Evolutionary conservation across 805 yeast species (phyloP), one percentile per base, ranked within the genome.

Genomic region (Saccharomycopsis capsularis): DNA sequence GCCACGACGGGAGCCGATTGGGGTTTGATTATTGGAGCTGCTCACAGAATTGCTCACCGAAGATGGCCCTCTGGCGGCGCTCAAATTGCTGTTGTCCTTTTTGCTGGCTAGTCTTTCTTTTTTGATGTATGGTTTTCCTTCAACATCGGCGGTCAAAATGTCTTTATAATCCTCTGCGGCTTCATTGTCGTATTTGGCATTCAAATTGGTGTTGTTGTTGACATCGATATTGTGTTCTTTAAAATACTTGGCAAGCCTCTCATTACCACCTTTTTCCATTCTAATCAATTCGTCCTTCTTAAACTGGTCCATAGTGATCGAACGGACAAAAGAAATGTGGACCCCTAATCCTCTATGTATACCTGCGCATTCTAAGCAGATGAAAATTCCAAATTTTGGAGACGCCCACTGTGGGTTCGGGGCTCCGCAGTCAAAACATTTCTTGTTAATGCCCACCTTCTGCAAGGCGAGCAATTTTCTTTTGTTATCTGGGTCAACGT

Each of bases 371-470:
- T 93, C 99, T 37, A 93, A 75, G 67, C 99, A 93, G 62, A 93
- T 91, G 67, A 90, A 93, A 53, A 93, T 85, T 52, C 99, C 99
- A 68, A 91, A 89, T 66, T 93, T 93, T 34, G 98, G 98, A 13
- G 96, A 88, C 1, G 98, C 97, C 99, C 99, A 93, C 66, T 93
- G 99, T 7, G 99, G 99, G 63, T 90, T 91, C 51, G 95, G 96
- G 1, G 97, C 95, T 35, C 71, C 74, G 67, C 99, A 93, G 65
- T 93, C 99, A 65, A 88, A 84, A 67, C 99, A 93, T 64, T 79
- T 82, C 69, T 84, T 88, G 71, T 89, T 88, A 13, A 72, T 82
- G 24, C 91, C 95, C 42, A 72, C 71, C 63, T 88, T 88, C 62
- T 91, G 98, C 53, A 91, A 68, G 39, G 80, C 80, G 57, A 79